Percentiles rank a stretch among this genome's conserved stretches.
Conservation (phyloP, 75 land plant genomes). For the Cunninghamia lanceolata region DNA sequence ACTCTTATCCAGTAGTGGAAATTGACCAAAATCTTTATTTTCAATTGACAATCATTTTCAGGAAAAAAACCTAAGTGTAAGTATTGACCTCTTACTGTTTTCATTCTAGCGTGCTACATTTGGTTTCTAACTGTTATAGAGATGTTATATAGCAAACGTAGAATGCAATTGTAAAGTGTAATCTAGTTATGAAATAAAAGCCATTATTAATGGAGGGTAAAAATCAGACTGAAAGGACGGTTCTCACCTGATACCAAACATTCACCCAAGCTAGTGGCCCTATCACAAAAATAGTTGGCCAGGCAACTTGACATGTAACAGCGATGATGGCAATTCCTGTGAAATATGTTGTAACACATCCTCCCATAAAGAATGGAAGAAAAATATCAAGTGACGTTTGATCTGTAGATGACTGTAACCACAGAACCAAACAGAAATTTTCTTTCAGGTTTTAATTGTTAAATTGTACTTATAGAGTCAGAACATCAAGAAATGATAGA, state of each 20-base stretch:
- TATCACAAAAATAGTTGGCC: constrained; percentile 75
- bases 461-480: neutral
- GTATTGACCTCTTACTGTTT: neutral
- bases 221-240: neutral
- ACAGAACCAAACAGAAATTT: neutral
- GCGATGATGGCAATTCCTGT: constrained; percentile 53
- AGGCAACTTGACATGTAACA: constrained; percentile 74
- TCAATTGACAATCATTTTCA: neutral
- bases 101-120: neutral
- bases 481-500: neutral
- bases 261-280: constrained; percentile 77
- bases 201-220: neutral
- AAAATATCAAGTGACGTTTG: constrained; percentile 88
- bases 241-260: constrained; percentile 76
- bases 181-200: neutral
- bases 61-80: neutral
- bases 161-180: neutral
- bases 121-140: neutral
- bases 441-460: neutral
- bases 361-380: constrained; percentile 65
- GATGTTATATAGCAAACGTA: neutral
- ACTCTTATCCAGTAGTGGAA: neutral
- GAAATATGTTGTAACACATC: constrained; percentile 49
- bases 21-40: neutral
- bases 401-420: constrained; percentile 86